These are phyloP conservation scores for Westerdykella aurantiaca DNA, from an alignment of 2,329 filamentous ascomycete genomes.

Conservation along the genomic window DNA sequence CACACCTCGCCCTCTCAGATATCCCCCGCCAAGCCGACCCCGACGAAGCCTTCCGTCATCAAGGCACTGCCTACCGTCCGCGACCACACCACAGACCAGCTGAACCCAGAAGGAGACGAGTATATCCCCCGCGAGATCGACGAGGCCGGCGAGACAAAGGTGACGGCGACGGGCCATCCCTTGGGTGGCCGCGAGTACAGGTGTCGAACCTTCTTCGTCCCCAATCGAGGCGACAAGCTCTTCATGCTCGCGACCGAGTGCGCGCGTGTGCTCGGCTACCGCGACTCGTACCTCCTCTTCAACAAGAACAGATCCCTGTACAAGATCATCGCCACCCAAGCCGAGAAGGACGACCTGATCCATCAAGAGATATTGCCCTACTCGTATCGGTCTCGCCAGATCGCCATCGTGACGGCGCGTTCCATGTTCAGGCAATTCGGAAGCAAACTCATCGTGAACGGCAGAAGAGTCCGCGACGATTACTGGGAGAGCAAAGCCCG, in stretches of 20 bases:
- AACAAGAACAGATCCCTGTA: slow-evolving; percentile 96
- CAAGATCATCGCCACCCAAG: slow-evolving; percentile 95
- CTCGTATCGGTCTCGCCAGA: slow-evolving; percentile 96
- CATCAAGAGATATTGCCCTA: slow-evolving; percentile 93
- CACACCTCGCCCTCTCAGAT: slow-evolving; percentile 53
- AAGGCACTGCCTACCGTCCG: slow-evolving; percentile 93
- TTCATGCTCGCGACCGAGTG: slow-evolving; percentile 99
- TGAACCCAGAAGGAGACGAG: slow-evolving; percentile 83
- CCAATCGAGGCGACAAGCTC: slow-evolving; percentile 82
- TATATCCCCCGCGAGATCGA: slow-evolving; percentile 92
- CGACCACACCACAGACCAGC: slow-evolving; percentile 94
- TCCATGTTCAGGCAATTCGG: slow-evolving; percentile 99
- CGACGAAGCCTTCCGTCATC: slow-evolving; percentile 69
- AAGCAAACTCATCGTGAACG: slow-evolving; percentile 84
- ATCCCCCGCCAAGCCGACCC: slow-evolving; percentile 70
- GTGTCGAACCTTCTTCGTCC: slow-evolving; percentile 89
- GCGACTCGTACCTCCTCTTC: slow-evolving; percentile 96
- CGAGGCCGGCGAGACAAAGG: slow-evolving; percentile 90
- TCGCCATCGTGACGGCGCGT: slow-evolving; percentile 92
- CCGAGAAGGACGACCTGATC: slow-evolving; percentile 95
- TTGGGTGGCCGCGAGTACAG: slow-evolving; percentile 80
- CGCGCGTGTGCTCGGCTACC: slow-evolving; percentile 84
- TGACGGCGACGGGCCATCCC: slow-evolving; percentile 74
- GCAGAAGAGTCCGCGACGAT: slow-evolving; percentile 87
- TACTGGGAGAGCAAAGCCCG: slow-evolving; percentile 98